Evolutionary conservation across 148 eudicot genomes (phyloP).

Genomic region (Rhododendron henanense): DNA sequence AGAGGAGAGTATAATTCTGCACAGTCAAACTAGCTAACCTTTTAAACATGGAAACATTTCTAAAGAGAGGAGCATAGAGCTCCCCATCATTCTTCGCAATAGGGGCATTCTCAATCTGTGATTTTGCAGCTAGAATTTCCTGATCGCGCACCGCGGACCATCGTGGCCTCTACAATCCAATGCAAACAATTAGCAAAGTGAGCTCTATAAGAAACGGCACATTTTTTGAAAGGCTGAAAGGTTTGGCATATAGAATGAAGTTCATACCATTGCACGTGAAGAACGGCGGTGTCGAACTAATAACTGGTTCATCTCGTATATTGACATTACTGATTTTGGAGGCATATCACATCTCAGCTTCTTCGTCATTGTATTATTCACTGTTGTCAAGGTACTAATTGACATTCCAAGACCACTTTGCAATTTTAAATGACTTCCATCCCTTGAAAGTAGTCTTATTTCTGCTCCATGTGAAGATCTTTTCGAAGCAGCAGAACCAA

Average conservation of each 20-base stretch:
- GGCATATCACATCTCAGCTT: constrained; percentile 62
- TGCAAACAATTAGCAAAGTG: neutral
- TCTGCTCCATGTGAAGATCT: constrained; percentile 15
- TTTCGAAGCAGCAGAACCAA: constrained; percentile 10
- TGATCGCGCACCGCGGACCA: constrained; percentile 64
- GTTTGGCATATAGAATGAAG: neutral
- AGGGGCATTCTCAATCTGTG: constrained; percentile 52
- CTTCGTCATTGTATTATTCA: constrained; percentile 33
- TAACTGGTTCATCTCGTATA: constrained; percentile 58
- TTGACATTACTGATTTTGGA: constrained; percentile 53
- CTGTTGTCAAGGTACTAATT: constrained; percentile 18
- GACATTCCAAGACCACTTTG: constrained; percentile 18
- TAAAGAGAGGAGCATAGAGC: constrained; percentile 68
- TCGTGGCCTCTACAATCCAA: constrained; percentile 59
- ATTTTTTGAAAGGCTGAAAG: neutral
- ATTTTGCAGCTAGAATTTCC: constrained; percentile 66
- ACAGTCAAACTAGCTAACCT: constrained; percentile 40
- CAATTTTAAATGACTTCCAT: constrained; percentile 15
- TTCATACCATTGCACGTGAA: constrained; percentile 70
- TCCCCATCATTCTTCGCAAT: constrained; percentile 38
- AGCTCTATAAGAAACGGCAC: neutral
- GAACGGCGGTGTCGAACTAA: constrained; percentile 57
- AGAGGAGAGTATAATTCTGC: neutral
- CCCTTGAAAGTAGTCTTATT: constrained; percentile 7
- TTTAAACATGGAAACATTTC: constrained; percentile 69